A percentile compares a stretch with the other conserved stretches of the same genome.
Conservation (phyloP, 2,329 filamentous ascomycete genomes). For the Chaetomiaceae sp. region DNA sequence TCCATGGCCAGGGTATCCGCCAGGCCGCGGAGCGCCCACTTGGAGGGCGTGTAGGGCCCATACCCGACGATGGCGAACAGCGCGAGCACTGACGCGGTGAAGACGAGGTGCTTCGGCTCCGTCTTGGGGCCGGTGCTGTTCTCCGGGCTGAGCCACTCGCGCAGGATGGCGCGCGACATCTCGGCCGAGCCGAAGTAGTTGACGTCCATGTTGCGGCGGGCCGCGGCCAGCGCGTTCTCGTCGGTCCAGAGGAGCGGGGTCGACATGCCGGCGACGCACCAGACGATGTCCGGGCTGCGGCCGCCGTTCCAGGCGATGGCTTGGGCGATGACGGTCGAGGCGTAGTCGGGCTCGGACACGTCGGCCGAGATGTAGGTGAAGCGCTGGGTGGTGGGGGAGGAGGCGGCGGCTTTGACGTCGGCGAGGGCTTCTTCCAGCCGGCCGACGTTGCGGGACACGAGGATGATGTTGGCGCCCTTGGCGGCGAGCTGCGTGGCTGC, state of each 20-base stretch:
- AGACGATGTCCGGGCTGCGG: constrained; percentile 74
- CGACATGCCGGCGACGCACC: constrained; percentile 79
- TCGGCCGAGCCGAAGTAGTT: constrained; percentile 88
- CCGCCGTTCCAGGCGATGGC: constrained; percentile 75
- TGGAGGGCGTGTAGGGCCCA: constrained; percentile 74
- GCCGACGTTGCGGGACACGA: constrained; percentile 71
- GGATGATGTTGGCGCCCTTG: constrained; percentile 81
- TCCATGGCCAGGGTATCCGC: constrained; percentile 83
- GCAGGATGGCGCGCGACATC: constrained; percentile 75
- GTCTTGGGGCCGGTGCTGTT: constrained; percentile 37
- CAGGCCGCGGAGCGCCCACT: constrained; percentile 77
- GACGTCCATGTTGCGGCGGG: constrained; percentile 80
- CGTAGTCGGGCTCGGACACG: constrained; percentile 66
- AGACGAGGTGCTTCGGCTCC: constrained; percentile 72
- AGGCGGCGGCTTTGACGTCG: constrained; percentile 63
- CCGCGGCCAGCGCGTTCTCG: constrained; percentile 62
- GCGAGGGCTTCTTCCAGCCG: constrained; percentile 70
- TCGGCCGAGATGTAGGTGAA: constrained; percentile 85
- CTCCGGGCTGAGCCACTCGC: constrained; percentile 64
- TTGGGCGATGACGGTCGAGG: constrained; percentile 64
- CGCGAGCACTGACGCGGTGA: constrained; percentile 74
- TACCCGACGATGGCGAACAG: constrained; percentile 81
- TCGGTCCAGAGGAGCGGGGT: constrained; percentile 75
- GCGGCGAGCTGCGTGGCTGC: constrained; percentile 69
- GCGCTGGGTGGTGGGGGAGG: constrained; percentile 61